Conservation (phyloP, 352 stramenopile species). For the Blastocystis sp. region DNA sequence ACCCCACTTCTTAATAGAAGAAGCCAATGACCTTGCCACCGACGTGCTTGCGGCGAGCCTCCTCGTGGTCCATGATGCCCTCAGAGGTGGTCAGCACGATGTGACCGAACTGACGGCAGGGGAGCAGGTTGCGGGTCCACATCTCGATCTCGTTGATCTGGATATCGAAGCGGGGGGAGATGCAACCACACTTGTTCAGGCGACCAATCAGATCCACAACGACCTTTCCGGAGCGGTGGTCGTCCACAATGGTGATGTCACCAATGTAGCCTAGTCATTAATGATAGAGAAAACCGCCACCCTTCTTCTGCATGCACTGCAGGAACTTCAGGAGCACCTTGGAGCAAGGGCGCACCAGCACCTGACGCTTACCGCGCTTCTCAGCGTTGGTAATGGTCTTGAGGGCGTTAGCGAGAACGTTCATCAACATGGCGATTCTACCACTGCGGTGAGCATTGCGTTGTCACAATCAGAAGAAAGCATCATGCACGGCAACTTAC, state of each 20-base stretch:
- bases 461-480: not conserved
- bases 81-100: constrained; percentile 83
- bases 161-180: constrained; percentile 97
- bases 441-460: not conserved
- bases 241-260: constrained; percentile 99
- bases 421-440: constrained; percentile 88
- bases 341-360: constrained; percentile 94
- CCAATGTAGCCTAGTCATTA: constrained; percentile 91
- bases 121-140: constrained; percentile 98
- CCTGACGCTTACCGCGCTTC: constrained; percentile 98
- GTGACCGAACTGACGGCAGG: constrained; percentile 91
- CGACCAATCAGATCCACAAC: constrained; percentile 93
- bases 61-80: constrained; percentile 89
- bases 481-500: not conserved
- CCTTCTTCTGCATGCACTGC: constrained; percentile 99
- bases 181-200: constrained; percentile 99
- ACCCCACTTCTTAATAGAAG: constrained; percentile 89
- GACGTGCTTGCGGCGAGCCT: constrained; percentile 97
- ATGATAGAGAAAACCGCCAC: constrained; percentile 74
- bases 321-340: constrained; percentile 99
- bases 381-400: constrained; percentile 99
- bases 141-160: constrained; percentile 93
- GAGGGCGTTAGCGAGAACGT: constrained; percentile 96
- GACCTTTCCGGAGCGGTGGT: constrained; percentile 98
- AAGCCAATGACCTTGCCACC: constrained; percentile 99